Evolutionary conservation across 441 rosid genomes (phyloP).

Genomic region (Gossypium schwendimanii): DNA sequence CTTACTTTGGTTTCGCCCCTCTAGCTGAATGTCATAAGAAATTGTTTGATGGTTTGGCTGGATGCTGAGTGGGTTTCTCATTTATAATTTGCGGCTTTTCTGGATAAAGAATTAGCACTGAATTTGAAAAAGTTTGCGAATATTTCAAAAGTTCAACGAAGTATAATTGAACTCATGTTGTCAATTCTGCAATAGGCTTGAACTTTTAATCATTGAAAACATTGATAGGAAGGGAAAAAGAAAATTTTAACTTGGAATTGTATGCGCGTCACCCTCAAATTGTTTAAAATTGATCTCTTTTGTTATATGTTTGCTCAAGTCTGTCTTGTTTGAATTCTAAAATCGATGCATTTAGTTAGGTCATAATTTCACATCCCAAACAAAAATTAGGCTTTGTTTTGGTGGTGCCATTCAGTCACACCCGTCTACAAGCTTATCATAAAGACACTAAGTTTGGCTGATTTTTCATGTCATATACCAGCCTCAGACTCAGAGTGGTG

Average conservation of each 20-base stretch:
- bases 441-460: slow-evolving; percentile 1
- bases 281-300: background rate
- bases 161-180: background rate
- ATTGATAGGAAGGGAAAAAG: background rate
- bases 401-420: background rate
- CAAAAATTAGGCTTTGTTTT: background rate
- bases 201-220: background rate
- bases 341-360: background rate
- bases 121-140: background rate
- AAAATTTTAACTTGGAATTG: background rate
- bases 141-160: background rate
- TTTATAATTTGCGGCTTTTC: background rate
- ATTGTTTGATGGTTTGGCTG: background rate
- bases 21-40: background rate
- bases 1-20: background rate
- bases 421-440: background rate
- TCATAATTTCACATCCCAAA: background rate
- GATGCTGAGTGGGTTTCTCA: background rate
- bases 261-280: background rate
- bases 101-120: background rate
- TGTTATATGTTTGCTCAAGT: background rate
- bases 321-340: background rate
- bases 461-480: slow-evolving; percentile 20
- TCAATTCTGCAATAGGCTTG: background rate
- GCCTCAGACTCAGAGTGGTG: slow-evolving; percentile 86